These are phyloP conservation scores for Phaseolus lunatus DNA, from an alignment of 306 rosid genomes.

Conservation along the genomic window DNA sequence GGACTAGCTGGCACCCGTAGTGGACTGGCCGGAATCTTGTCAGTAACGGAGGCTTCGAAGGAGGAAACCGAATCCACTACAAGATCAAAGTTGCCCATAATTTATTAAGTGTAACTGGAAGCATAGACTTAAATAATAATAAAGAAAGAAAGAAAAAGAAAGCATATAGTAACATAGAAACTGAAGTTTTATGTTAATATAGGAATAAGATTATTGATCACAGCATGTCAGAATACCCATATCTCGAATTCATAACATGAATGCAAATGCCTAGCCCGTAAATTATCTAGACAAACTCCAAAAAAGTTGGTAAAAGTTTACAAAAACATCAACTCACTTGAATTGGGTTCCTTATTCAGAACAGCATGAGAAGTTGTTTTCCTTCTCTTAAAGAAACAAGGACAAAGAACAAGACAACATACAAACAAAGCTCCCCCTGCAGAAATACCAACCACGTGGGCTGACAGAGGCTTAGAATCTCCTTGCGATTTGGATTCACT, in stretches of 20 bases:
- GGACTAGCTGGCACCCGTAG: constrained; percentile 89
- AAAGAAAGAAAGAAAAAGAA: background rate
- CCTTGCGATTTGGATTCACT: constrained; percentile 37
- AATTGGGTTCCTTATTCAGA: constrained; percentile 61
- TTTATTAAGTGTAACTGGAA: constrained; percentile 31
- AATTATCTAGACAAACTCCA: constrained; percentile 1
- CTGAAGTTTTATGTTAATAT: constrained; percentile 4
- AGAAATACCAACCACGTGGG: constrained; percentile 49
- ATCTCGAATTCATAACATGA: constrained; percentile 23
- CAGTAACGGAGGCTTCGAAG: constrained; percentile 61
- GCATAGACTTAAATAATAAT: constrained; percentile 22
- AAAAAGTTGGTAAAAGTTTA: constrained; percentile 13
- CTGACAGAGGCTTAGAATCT: constrained; percentile 41
- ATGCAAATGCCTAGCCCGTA: constrained; percentile 6
- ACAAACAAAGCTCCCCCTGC: constrained; percentile 68
- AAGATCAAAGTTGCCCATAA: constrained; percentile 46
- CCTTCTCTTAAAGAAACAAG: constrained; percentile 69
- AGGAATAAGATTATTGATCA: background rate
- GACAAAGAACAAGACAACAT: constrained; percentile 79
- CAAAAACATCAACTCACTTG: constrained; percentile 67
- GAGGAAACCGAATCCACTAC: constrained; percentile 73
- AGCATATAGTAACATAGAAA: constrained; percentile 29
- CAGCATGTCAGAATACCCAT: constrained; percentile 14
- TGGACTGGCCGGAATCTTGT: constrained; percentile 77
- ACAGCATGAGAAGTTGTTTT: constrained; percentile 57